Percentiles rank a stretch among this genome's conserved stretches.
These are phyloP conservation scores for Scytalidium lignicola DNA, from an alignment of 2,329 filamentous ascomycete genomes.

Conservation along the genomic window DNA sequence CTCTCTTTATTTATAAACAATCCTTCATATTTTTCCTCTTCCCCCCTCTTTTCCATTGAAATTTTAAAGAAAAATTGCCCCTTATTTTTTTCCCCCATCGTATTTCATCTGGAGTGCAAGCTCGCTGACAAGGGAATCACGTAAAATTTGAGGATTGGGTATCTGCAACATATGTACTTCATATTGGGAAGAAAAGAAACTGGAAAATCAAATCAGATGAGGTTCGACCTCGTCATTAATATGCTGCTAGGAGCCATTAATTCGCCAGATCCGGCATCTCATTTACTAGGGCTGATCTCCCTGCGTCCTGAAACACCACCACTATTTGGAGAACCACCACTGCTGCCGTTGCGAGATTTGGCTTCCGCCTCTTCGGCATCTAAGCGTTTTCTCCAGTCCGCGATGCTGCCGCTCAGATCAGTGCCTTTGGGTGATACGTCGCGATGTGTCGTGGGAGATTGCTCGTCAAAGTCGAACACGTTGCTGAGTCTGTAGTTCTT, in stretches of 20 bases:
- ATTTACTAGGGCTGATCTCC: background rate
- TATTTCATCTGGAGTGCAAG: background rate
- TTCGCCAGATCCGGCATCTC: background rate
- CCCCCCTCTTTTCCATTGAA: background rate
- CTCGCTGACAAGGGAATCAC: background rate
- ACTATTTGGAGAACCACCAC: background rate
- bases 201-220: background rate
- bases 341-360: slow-evolving; percentile 17
- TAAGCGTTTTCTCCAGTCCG: slow-evolving; percentile 75
- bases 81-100: background rate
- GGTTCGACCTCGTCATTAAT: background rate
- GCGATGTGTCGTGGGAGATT: slow-evolving; percentile 22
- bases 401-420: slow-evolving; percentile 65
- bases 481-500: slow-evolving; percentile 90
- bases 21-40: background rate
- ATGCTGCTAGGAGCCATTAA: background rate
- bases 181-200: background rate
- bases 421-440: slow-evolving; percentile 38
- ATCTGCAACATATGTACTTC: background rate
- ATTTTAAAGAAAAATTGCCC: background rate
- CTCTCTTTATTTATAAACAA: background rate
- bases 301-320: background rate
- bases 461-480: slow-evolving; percentile 69
- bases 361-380: slow-evolving; percentile 42
- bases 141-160: background rate